Percentiles rank a stretch among this genome's conserved stretches.
Evolutionary conservation across 495 filamentous ascomycete species (phyloP).

Genomic region (Astrothelium subdiscretum): DNA sequence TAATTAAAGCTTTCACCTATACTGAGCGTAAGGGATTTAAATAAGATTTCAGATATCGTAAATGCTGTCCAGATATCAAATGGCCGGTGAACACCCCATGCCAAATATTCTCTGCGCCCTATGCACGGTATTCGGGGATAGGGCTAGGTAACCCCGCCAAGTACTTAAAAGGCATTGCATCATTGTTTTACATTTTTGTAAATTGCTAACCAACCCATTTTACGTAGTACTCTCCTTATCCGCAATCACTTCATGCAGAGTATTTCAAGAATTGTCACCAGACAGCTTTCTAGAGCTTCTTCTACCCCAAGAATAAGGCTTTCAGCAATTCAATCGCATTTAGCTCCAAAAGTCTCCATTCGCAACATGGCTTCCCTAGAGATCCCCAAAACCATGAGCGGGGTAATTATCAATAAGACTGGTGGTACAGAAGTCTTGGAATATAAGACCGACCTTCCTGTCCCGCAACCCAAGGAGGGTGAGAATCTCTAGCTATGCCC

Average conservation of each 20-base stretch:
- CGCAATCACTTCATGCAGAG: not conserved
- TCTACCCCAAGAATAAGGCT: not conserved
- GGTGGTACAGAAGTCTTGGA: constrained; percentile 73
- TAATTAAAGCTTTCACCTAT: too few relatives aligned
- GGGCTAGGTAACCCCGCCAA: not conserved
- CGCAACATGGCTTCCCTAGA: constrained; percentile 34
- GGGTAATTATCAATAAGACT: constrained; percentile 58
- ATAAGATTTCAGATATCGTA: too few relatives aligned
- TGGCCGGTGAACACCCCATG: too few relatives aligned
- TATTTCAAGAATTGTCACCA: not conserved
- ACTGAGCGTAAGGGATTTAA: too few relatives aligned
- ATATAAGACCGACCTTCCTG: constrained; percentile 61
- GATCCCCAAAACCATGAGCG: constrained; percentile 59
- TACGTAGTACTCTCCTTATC: not conserved
- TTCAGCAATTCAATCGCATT: not conserved
- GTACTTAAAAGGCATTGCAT: not conserved
- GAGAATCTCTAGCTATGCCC: not conserved
- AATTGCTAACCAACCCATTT: not conserved
- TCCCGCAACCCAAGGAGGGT: constrained; percentile 57
- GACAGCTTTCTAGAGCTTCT: not conserved
- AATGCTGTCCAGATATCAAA: too few relatives aligned
- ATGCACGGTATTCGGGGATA: too few relatives aligned
- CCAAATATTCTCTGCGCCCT: too few relatives aligned
- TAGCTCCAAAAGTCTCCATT: not conserved
- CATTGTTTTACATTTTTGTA: not conserved